A percentile compares a stretch with the other conserved stretches of the same genome.
These are phyloP conservation scores for Metrosideros polymorpha DNA, from an alignment of 441 rosid species.

Conservation along the genomic window DNA sequence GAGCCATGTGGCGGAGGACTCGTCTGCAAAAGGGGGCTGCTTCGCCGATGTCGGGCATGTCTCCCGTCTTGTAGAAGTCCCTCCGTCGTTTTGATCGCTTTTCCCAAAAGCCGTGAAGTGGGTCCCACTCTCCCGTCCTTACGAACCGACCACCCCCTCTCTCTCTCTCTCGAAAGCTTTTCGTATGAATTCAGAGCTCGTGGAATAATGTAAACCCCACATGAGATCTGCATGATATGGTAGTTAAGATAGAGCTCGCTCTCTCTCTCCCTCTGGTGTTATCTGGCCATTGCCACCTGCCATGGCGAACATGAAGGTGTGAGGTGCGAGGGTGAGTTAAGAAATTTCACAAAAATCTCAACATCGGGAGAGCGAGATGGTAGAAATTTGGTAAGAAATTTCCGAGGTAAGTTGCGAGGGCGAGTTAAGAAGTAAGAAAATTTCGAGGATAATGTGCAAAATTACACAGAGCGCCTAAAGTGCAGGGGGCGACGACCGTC, in stretches of 20 bases:
- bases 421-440: neutral
- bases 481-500: fast-evolving
- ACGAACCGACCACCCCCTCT: neutral
- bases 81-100: neutral
- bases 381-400: fast-evolving
- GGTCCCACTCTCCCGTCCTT: neutral
- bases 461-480: neutral
- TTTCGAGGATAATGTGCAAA: neutral
- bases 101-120: neutral
- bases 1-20: neutral
- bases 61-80: neutral
- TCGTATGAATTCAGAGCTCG: neutral
- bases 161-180: neutral
- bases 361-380: fast-evolving
- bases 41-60: neutral
- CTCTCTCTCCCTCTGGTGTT: too few relatives aligned
- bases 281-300: fast-evolving
- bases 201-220: neutral
- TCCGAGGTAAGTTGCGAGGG: neutral
- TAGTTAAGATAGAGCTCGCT: neutral
- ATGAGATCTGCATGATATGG: neutral
- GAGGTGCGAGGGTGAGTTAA: fast-evolving
- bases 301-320: too few relatives aligned
- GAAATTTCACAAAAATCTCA: neutral
- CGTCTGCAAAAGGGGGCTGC: neutral